Evolutionary conservation across 2,329 filamentous ascomycete species (phyloP).

Genomic region (Zarea fungicola): DNA sequence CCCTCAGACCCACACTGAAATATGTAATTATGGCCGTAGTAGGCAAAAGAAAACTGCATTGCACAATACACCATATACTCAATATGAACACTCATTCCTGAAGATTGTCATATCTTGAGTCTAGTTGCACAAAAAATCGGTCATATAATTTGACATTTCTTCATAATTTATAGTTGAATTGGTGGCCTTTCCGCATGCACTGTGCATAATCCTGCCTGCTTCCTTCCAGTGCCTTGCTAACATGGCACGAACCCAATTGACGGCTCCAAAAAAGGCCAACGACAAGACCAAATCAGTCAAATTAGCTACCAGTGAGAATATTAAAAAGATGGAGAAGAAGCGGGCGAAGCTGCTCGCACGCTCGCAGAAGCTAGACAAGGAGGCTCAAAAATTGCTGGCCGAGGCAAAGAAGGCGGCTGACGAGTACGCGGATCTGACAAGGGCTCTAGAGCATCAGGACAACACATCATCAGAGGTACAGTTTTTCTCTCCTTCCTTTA

Average conservation of each 20-base stretch:
- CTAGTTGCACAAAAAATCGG: no score
- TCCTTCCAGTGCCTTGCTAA: no score
- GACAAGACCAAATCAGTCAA: constrained; percentile 29
- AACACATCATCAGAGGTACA: constrained; percentile 16
- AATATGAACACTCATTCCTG: no score
- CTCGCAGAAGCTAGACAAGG: constrained; percentile 35
- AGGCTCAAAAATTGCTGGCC: constrained; percentile 35
- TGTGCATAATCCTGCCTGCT: no score
- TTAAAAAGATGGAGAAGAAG: constrained; percentile 28
- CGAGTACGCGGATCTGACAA: constrained; percentile 22
- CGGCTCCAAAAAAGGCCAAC: constrained; percentile 15
- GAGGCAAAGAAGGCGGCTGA: constrained; percentile 32
- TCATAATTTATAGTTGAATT: no score
- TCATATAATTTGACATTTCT: no score
- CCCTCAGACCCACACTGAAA: no score
- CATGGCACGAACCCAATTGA: background rate
- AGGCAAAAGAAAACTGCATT: no score
- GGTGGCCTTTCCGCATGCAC: no score
- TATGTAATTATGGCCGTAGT: no score
- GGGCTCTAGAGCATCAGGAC: constrained; percentile 13
- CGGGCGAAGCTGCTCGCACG: constrained; percentile 32
- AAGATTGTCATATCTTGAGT: no score
- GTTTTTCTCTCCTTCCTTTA: background rate
- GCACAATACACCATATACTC: no score
- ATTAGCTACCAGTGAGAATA: background rate